Evolutionary conservation across 805 yeast species (phyloP).

Genomic region (Metschnikowia lunata): DNA sequence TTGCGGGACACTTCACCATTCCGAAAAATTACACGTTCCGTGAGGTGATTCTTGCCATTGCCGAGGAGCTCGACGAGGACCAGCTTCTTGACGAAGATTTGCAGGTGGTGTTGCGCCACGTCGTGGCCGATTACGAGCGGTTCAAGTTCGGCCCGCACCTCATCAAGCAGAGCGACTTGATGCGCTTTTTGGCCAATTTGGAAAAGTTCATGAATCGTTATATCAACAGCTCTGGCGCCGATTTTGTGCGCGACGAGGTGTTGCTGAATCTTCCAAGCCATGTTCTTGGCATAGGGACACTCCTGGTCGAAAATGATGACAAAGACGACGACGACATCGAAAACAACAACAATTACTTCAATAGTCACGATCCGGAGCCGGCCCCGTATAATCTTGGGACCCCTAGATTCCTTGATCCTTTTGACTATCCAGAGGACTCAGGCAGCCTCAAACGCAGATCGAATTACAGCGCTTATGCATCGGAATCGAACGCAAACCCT

Average conservation of each 20-base stretch:
- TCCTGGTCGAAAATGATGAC: conserved; percentile 1
- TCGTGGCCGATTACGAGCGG: conserved; percentile 56
- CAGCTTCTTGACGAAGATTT: conserved; percentile 8
- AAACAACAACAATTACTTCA: background rate
- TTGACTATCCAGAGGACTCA: conserved; percentile 5
- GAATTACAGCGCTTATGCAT: no score
- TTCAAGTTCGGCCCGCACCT: conserved; percentile 62
- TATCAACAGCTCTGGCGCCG: conserved; percentile 6
- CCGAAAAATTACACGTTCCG: conserved; percentile 41
- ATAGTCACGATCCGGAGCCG: background rate
- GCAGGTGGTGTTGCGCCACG: conserved; percentile 15
- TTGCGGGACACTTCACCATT: conserved; percentile 31
- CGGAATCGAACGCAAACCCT: no score
- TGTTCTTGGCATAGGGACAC: conserved; percentile 3
- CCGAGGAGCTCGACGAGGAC: conserved; percentile 13
- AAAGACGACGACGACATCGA: background rate
- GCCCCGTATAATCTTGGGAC: background rate
- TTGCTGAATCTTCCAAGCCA: conserved; percentile 1
- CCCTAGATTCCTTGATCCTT: conserved; percentile 9
- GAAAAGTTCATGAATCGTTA: conserved; percentile 14
- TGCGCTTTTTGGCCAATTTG: conserved; percentile 46
- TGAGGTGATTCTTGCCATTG: conserved; percentile 38
- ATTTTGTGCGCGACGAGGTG: conserved; percentile 1
- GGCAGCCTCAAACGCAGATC: conserved; percentile 2
- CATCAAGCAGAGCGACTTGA: conserved; percentile 55